These are phyloP conservation scores for Cynanchum wilfordii DNA, from an alignment of 257 asterid species.

Conservation along the genomic window DNA sequence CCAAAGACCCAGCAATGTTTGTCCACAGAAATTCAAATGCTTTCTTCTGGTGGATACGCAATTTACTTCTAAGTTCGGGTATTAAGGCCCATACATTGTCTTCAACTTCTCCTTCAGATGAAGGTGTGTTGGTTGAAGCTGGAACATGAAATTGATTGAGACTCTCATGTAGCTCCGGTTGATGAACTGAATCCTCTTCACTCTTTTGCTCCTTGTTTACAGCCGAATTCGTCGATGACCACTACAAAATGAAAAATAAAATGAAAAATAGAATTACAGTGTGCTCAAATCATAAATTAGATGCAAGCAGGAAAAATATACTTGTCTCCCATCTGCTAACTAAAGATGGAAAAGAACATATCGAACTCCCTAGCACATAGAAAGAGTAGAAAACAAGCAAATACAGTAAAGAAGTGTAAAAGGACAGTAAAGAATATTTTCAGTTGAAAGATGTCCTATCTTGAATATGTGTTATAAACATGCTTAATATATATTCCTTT, in stretches of 20 bases:
- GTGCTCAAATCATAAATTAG: background rate
- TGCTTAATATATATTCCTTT: too few relatives aligned
- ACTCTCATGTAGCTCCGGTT: conserved; percentile 33
- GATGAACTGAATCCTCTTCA: conserved; percentile 45
- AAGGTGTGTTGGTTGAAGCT: conserved; percentile 39
- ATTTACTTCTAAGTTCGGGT: conserved; percentile 64
- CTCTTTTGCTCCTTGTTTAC: conserved; percentile 53
- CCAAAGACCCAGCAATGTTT: conserved; percentile 82
- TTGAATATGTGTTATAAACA: background rate
- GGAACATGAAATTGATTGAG: conserved; percentile 49
- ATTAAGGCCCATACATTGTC: conserved; percentile 86
- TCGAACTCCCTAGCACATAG: background rate
- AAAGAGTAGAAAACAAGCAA: background rate
- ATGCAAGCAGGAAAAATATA: background rate
- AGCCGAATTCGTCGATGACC: conserved; percentile 27
- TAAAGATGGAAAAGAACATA: background rate
- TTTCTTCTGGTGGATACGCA: conserved; percentile 65
- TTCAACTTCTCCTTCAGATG: conserved; percentile 41
- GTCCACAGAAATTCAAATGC: conserved; percentile 96
- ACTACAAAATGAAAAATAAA: conserved; percentile 36
- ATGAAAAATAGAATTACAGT: conserved; percentile 6
- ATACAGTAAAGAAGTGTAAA: background rate
- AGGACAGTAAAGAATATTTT: background rate
- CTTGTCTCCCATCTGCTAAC: background rate
- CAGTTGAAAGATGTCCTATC: background rate